Percentiles rank a stretch among this genome's conserved stretches.
phyloP scores from a whole-genome alignment of 2,329 filamentous ascomycete genomes.

The Westerdykella aurantiaca region DNA sequence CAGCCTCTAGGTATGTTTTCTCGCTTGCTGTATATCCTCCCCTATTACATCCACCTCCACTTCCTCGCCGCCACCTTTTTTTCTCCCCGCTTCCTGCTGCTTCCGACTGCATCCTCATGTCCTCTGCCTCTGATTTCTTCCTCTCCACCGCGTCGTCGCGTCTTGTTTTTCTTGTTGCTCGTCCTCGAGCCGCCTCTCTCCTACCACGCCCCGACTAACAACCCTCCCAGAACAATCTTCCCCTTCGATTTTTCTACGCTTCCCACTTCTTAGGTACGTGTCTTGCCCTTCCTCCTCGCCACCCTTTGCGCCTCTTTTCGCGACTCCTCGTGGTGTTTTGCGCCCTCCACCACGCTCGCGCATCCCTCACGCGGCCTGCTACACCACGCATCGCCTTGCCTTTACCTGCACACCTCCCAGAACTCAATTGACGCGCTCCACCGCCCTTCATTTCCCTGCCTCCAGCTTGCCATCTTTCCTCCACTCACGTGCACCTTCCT shows the following conservation, averaged over 20 bases:
- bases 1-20: conserved; percentile 25
- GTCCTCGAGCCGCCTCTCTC: conserved; percentile 16
- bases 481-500: conserved; percentile 1
- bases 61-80: conserved; percentile 27
- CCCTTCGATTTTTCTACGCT: conserved; percentile 14
- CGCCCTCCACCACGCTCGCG: conserved; percentile 19
- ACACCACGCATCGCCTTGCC: conserved; percentile 13
- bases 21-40: conserved; percentile 16
- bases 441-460: background rate
- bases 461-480: conserved; percentile 1
- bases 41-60: conserved; percentile 14
- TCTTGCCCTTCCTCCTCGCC: conserved; percentile 14
- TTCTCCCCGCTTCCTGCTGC: conserved; percentile 22
- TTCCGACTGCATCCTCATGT: conserved; percentile 12
- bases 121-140: conserved; percentile 24
- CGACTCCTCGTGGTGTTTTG: conserved; percentile 28
- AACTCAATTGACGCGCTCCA: conserved; percentile 3
- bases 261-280: conserved; percentile 25
- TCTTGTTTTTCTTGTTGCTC: conserved; percentile 25
- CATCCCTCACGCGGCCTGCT: conserved; percentile 15
- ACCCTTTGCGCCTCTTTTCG: conserved; percentile 23
- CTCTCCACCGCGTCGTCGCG: conserved; percentile 23
- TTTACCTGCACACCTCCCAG: conserved; percentile 8
- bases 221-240: conserved; percentile 19
- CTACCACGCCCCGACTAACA: conserved; percentile 25